These are phyloP conservation scores for Sugiyamaella paludigena DNA, from an alignment of 1,139 yeast species.

Conservation along the genomic window DNA sequence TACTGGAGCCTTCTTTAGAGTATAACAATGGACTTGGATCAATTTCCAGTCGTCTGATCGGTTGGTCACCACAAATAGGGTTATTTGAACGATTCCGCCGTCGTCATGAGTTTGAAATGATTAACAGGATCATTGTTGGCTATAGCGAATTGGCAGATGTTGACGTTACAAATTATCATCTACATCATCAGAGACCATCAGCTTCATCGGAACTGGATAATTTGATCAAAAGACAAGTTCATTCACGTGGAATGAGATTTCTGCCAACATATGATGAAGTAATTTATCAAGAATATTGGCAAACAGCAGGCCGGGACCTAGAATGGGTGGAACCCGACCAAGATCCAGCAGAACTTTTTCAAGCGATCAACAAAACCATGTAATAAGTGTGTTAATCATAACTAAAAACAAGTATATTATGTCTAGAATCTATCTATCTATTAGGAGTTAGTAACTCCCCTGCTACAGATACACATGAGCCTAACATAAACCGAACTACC, in stretches of 20 bases:
- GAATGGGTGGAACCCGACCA: conserved; percentile 81
- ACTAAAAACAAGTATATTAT: too few species aligned
- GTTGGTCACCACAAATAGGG: conserved; percentile 15
- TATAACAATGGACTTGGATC: conserved; percentile 1
- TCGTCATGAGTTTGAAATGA: conserved; percentile 19
- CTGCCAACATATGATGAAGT: conserved; percentile 66
- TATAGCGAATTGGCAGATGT: conserved; percentile 23
- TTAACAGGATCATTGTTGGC: conserved; percentile 22
- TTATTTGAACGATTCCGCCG: conserved; percentile 13
- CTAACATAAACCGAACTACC: conserved; percentile 34
- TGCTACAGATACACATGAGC: conserved; percentile 28
- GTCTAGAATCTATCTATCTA: too few species aligned
- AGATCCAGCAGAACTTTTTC: conserved; percentile 56
- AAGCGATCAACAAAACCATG: neutral
- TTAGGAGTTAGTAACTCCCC: neutral
- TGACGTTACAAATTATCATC: conserved; percentile 24
- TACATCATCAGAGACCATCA: conserved; percentile 8
- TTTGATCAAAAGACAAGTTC: conserved; percentile 9
- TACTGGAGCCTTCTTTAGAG: neutral
- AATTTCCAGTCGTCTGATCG: conserved; percentile 6
- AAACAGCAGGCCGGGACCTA: conserved; percentile 69
- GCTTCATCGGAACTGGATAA: conserved; percentile 3
- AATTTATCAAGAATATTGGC: conserved; percentile 73
- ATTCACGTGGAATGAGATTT: conserved; percentile 38
- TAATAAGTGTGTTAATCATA: conserved; percentile 46